Evolutionary conservation across 805 yeast genomes (phyloP), one percentile per base, ranked within the genome.

Genomic region (Metschnikowia sp.): DNA sequence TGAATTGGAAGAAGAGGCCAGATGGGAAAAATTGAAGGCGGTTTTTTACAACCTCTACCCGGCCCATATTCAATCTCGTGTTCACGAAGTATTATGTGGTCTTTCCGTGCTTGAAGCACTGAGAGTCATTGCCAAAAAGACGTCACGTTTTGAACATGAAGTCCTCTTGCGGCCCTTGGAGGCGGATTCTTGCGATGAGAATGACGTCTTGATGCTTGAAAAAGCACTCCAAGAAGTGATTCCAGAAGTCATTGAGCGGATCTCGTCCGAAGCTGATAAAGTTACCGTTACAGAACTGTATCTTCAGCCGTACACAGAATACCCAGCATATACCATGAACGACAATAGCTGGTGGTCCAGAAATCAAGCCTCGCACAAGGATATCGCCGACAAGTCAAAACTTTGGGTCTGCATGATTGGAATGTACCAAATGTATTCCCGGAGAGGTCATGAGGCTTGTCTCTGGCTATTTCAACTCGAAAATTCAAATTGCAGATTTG

Each of bases 1-100:
- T 9, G 12, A 39, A 28, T 36, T 44, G 11, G 4, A 39, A 10
- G 39, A 44, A 29, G 47, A 44, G 15, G 47, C 47, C 7, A 33
- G 33, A 8, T 44, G 47, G 47, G 47, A 44, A 34, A 33, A 10
- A 18, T 28, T 26, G 34, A 44, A 44, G 32, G 47, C 47, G 6
- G 47, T 19, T 9, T 44, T 44, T 28, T 44, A 39, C n/a, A 30
- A 30, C 4, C 15, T 18, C 26, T 35, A 44, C 22, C 39, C 42
- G n/a, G 9, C 32, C 13, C 31, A 34, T 12, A 13, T 13, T 4
- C 28, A 26, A 31, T 9, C 12, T 8, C 12, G 10, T 18, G 32
- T n/a, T 9, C 36, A 18, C 22, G 19, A 36, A 26, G 36, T 15
- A 19, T 36, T 42, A 40, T 36, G 40, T 31, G n/a, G 10, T 3